Conservation (phyloP, 306 rosid genomes). For the Rosa chinensis region DNA sequence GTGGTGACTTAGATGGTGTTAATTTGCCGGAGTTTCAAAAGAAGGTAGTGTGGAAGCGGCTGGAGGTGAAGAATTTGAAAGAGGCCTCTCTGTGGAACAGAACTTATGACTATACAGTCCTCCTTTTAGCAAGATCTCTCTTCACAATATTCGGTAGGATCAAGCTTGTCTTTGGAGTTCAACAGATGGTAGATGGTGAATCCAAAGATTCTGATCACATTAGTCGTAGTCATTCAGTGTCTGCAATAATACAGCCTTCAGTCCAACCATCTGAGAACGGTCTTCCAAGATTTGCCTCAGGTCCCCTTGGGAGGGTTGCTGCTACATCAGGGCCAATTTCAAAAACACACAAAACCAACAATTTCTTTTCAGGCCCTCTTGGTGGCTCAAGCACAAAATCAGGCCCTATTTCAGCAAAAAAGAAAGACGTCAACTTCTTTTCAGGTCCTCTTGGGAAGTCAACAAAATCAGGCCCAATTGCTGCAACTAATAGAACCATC, state of each 20-base stretch:
- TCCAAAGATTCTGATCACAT: conserved; percentile 50
- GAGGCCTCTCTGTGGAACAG: conserved; percentile 78
- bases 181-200: conserved; percentile 48
- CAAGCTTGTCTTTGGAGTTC: conserved; percentile 70
- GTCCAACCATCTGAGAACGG: conserved; percentile 44
- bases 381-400: conserved; percentile 56
- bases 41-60: conserved; percentile 74
- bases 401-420: conserved; percentile 53
- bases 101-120: conserved; percentile 73
- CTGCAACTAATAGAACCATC: conserved; percentile 53
- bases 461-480: conserved; percentile 51
- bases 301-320: conserved; percentile 64
- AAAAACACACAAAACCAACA: conserved; percentile 37
- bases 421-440: conserved; percentile 47
- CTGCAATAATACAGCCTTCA: conserved; percentile 66
- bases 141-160: conserved; percentile 73
- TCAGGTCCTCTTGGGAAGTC: conserved; percentile 78
- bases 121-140: conserved; percentile 68
- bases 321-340: conserved; percentile 45
- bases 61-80: conserved; percentile 73
- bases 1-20: conserved; percentile 41
- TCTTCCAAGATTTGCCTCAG: conserved; percentile 77
- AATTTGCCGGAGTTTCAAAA: conserved; percentile 71
- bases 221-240: conserved; percentile 66
- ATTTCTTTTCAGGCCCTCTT: conserved; percentile 71